A percentile compares a stretch with the other conserved stretches of the same genome.
phyloP scores from a whole-genome alignment of 2,329 filamentous ascomycete genomes.

The Xylariaceae sp. region DNA sequence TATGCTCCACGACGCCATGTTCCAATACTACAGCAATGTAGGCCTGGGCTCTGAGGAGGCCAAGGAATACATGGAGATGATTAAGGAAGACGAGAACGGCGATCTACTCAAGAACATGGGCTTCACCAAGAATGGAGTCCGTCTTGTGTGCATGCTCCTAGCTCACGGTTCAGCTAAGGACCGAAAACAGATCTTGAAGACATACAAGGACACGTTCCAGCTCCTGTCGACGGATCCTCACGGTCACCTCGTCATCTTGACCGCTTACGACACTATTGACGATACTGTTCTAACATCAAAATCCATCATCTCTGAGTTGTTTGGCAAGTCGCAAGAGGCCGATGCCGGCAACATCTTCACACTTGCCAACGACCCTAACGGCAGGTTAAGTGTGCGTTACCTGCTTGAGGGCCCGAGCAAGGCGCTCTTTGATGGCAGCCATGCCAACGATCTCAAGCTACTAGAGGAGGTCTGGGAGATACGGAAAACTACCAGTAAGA shows the following conservation, averaged over 20 bases:
- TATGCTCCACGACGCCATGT: constrained; percentile 96
- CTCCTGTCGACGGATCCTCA: constrained; percentile 75
- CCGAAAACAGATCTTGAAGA: constrained; percentile 79
- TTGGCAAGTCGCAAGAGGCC: constrained; percentile 64
- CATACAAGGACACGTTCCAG: constrained; percentile 84
- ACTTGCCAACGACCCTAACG: constrained; percentile 60
- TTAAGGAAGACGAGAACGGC: constrained; percentile 87
- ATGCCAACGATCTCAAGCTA: constrained; percentile 62
- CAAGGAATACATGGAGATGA: constrained; percentile 78
- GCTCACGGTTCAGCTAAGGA: constrained; percentile 89
- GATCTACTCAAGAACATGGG: constrained; percentile 92
- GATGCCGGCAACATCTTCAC: constrained; percentile 60
- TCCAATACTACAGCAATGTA: constrained; percentile 86
- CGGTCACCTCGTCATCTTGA: constrained; percentile 75
- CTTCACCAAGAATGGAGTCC: constrained; percentile 84
- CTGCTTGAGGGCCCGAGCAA: constrained; percentile 66
- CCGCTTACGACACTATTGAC: constrained; percentile 86
- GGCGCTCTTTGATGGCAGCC: constrained; percentile 54
- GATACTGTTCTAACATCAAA: constrained; percentile 87
- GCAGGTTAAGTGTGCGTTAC: constrained; percentile 67
- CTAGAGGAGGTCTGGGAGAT: constrained; percentile 74
- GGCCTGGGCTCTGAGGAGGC: constrained; percentile 74
- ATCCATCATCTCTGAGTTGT: constrained; percentile 78
- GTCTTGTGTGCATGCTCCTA: constrained; percentile 73
- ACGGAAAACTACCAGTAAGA: constrained; percentile 83